Evolutionary conservation across 768 basidiomycete species (phyloP), one percentile per base, ranked within the genome.

Genomic region (Rubroboletus pulcherrimus): DNA sequence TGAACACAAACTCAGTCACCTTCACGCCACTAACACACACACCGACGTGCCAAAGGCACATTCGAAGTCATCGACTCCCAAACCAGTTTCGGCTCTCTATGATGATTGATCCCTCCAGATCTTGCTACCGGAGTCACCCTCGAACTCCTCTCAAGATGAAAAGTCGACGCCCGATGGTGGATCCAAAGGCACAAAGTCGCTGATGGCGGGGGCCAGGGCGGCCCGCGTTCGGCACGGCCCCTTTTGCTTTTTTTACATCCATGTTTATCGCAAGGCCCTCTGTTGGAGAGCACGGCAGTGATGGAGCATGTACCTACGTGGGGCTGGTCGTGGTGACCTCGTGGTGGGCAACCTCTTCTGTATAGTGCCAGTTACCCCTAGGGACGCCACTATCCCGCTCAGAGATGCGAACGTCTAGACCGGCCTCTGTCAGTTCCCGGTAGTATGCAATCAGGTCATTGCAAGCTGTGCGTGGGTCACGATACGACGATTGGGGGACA

Each of bases 351-450:
- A 50, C 15, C 9, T 51, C 57, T 14, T 55, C 53, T 6, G 49
- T 51, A 26, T 55, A 51, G 38, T 51, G 41, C 44, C 49, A 55
- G 14, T 33, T 54, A 7, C 50, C 46, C 2, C 51, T 41, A 0
- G 58, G 51, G 15, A 43, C 42, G 26, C 30, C 44, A 35, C 30
- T 44, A 35, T 56, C 55, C 2, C 55, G 46, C 38, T 56, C 58
- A 19, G 56, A 56, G 14, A 49, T 15, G 45, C 47, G 42, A 14
- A 52, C 58, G 1, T 59, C 40, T 5, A 59, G 17, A 14, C 54
- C 50, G 1, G 49, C 54, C 15, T 47, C 49, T 3, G 35, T 40
- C 21, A 54, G 35, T n/a, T 54, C 53, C 3, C 43, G 48, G 31
- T 40, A 50, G 31, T 40, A 50, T 33, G 48, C 37, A 2, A 54